Percentiles rank a stretch among this genome's conserved stretches.
Conservation (phyloP, 768 basidiomycete species). For the Erythrobasidium yunnanense region DNA sequence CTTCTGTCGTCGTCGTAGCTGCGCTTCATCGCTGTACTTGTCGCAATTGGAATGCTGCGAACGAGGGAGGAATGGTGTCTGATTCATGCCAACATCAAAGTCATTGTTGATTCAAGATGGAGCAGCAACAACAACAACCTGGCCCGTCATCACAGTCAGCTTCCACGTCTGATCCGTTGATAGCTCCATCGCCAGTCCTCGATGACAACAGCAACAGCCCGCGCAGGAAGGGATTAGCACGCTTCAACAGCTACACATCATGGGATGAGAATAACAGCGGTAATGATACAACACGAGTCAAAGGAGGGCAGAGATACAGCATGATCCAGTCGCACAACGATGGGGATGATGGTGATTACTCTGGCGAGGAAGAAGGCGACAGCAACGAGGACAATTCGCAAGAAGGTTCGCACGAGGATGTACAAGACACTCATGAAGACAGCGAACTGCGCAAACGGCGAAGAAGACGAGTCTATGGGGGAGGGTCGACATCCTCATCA, state of each 20-base stretch:
- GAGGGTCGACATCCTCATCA: not conserved
- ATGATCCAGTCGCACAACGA: constrained; percentile 18
- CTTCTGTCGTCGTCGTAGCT: constrained; percentile 23
- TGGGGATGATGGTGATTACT: constrained; percentile 13
- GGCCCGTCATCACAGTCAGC: not conserved
- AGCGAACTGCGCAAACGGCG: constrained; percentile 7
- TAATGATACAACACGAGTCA: not conserved
- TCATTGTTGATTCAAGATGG: not conserved
- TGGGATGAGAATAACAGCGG: not conserved
- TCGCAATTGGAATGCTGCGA: not conserved
- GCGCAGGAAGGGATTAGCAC: not conserved
- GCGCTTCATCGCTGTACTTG: constrained; percentile 11
- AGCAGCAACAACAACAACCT: not conserved
- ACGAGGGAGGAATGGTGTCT: not conserved
- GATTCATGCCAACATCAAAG: not conserved
- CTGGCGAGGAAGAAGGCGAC: constrained; percentile 2
- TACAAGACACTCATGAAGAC: constrained; percentile 4
- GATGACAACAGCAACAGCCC: not conserved
- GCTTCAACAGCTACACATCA: not conserved
- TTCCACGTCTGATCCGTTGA: not conserved
- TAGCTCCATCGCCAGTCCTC: not conserved
- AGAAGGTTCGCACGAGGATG: not conserved
- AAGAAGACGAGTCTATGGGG: constrained; percentile 21
- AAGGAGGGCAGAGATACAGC: not conserved
- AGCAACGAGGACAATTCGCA: not conserved